Evolutionary conservation across 1,139 yeast genomes (phyloP).

Genomic region (Zhuliangozyma blackwelliae): DNA sequence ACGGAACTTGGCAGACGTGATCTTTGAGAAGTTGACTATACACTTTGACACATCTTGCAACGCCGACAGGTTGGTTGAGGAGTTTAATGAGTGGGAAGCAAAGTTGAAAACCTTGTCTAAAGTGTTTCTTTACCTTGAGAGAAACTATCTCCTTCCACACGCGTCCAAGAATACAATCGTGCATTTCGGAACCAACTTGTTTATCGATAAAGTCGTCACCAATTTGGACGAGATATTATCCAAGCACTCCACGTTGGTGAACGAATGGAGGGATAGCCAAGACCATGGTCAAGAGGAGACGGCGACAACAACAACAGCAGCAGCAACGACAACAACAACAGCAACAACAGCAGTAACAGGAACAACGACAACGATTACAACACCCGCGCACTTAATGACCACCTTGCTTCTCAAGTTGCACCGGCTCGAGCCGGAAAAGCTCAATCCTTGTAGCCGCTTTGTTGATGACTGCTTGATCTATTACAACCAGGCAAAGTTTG

Average conservation of each 20-base stretch:
- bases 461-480: constrained; percentile 15
- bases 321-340: too few relatives aligned
- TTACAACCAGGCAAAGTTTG: constrained; percentile 15
- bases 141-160: constrained; percentile 31
- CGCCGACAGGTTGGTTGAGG: constrained; percentile 12
- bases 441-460: constrained; percentile 13
- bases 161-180: constrained; percentile 23
- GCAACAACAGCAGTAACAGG: too few relatives aligned
- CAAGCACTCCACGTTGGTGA: background rate
- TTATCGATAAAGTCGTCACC: constrained; percentile 7
- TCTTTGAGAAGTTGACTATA: constrained; percentile 17
- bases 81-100: constrained; percentile 23
- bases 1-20: constrained; percentile 19
- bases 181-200: constrained; percentile 20
- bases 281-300: too few relatives aligned
- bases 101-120: constrained; percentile 23
- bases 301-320: too few relatives aligned
- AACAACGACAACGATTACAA: too few relatives aligned
- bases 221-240: constrained; percentile 1
- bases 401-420: constrained; percentile 19
- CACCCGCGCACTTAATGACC: constrained; percentile 14
- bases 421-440: constrained; percentile 1
- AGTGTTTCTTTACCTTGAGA: constrained; percentile 33
- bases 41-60: background rate
- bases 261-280: constrained; percentile 1